Base-by-base conservation (phyloP, 169 alveolate genomes). In the Theileria parva region DNA sequence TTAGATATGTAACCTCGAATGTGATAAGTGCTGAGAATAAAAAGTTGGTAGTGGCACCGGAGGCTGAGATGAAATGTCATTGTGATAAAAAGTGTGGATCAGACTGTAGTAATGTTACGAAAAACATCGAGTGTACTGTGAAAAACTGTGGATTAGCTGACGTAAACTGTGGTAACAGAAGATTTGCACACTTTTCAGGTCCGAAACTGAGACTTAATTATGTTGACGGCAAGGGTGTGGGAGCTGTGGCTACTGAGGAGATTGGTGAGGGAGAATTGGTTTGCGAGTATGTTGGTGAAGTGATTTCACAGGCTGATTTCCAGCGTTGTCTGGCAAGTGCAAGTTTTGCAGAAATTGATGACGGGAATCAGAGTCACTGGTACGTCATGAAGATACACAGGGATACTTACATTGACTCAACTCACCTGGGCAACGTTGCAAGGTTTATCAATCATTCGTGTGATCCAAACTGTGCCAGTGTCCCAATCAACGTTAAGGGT, bases 391-490 rank as follows among this genome's bases (percentile, higher is more conserved):
- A 94, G 85, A 81, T 94, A 28, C 92, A 89, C 68, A 87, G 89
- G 50, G 96, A 92, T 27, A 97, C 95, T 53, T 96, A 96, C 34
- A 97, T 98, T 74, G 99, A 98, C 86, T 97, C 99, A 61, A 96
- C 99, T 55, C 89, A 91, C 60, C 91, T 94, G 90, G 99, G 99
- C 34, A 97, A 96, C 88, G 87, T 97, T 39, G 98, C 99, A 1
- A 86, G 99, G 74, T 96, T 97, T 85, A 96, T 98, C 13, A 98
- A 98, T 89, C 99, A 97, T 85, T 95, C 98, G 23, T 98, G 99
- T 86, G 98, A 96, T 37, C 99, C 99, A n/a, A 98, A 96, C 89
- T 96, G 99, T 68, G 92, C 95, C 48, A 95, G 98, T 12, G 96
- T 96, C 79, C 97, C 96, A 72, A 96, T 97, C 96, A 94, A 94